Conservation (phyloP, 371 early-diverging fungal genomes). For the Mortierella sp. region DNA sequence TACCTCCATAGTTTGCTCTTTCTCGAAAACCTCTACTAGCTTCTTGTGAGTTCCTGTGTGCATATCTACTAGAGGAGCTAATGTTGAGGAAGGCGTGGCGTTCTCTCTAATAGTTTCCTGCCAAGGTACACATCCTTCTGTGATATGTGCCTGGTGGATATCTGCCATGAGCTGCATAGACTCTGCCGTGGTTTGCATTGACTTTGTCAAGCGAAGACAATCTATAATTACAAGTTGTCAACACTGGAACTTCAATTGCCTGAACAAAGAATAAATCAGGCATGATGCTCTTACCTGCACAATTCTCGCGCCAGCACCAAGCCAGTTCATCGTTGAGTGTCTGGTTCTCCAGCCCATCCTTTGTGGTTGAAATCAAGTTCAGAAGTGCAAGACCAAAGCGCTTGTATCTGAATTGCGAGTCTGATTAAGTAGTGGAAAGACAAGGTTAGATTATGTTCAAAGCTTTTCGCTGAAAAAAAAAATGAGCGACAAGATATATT, state of each 20-base stretch:
- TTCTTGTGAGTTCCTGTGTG: constrained; percentile 59
- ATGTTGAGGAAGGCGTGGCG: constrained; percentile 37
- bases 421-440: too few relatives aligned
- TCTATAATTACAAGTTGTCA: constrained; percentile 19
- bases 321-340: constrained; percentile 58
- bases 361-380: constrained; percentile 54
- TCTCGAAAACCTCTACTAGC: constrained; percentile 54
- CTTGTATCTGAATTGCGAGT: constrained; percentile 53
- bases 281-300: constrained; percentile 39
- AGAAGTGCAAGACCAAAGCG: constrained; percentile 53
- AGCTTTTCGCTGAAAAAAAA: not conserved
- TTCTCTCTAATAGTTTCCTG: constrained; percentile 50
- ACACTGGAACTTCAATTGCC: not conserved
- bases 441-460: too few relatives aligned
- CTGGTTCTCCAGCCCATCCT: constrained; percentile 48
- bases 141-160: constrained; percentile 53
- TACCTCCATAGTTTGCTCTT: constrained; percentile 54
- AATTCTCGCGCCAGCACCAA: constrained; percentile 63
- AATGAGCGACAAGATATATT: not conserved
- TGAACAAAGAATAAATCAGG: not conserved
- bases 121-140: constrained; percentile 42
- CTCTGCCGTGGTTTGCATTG: constrained; percentile 58
- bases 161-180: constrained; percentile 59
- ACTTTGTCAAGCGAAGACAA: constrained; percentile 59
- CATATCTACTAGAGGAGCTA: constrained; percentile 58